Evolutionary conservation across 805 yeast genomes (phyloP).

Genomic region (Kodamaea jinghongensis): DNA sequence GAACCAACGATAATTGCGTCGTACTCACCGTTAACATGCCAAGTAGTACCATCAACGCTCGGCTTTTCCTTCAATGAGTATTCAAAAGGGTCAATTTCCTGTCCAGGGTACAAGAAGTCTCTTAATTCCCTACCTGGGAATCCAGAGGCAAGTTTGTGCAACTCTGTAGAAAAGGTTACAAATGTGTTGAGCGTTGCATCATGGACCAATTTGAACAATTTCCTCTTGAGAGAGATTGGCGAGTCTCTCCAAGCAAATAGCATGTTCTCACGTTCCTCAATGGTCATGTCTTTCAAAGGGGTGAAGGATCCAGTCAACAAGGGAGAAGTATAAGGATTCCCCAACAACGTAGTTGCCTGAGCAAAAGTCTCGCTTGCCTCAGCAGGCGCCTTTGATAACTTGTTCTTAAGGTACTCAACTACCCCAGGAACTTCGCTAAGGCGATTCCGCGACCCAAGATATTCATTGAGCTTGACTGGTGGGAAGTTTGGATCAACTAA

Average conservation of each 20-base stretch:
- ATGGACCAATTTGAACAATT: conserved; percentile 30
- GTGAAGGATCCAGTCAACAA: conserved; percentile 33
- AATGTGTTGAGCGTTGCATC: conserved; percentile 26
- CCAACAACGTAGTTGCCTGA: conserved; percentile 24
- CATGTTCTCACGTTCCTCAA: conserved; percentile 29
- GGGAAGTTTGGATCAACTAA: conserved; percentile 26
- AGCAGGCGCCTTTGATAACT: neutral
- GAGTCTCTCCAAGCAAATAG: conserved; percentile 42
- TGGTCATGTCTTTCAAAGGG: conserved; percentile 35
- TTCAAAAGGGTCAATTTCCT: conserved; percentile 22
- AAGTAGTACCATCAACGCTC: conserved; percentile 23
- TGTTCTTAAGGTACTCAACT: conserved; percentile 12
- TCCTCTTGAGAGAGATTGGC: conserved; percentile 32
- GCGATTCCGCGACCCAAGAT: conserved; percentile 20
- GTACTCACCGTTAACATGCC: conserved; percentile 31
- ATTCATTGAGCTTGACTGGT: conserved; percentile 27
- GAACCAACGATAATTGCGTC: conserved; percentile 52
- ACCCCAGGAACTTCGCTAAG: conserved; percentile 33
- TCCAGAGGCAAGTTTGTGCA: conserved; percentile 36
- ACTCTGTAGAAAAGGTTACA: conserved; percentile 26
- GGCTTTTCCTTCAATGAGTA: conserved; percentile 34
- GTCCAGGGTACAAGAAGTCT: conserved; percentile 26
- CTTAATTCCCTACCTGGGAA: conserved; percentile 36
- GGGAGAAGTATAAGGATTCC: conserved; percentile 31
- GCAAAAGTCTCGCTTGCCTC: conserved; percentile 14